A percentile compares a stretch with the other conserved stretches of the same genome.
Evolutionary conservation across 441 rosid genomes (phyloP).

Genomic region (Pelargonium myrrhifolium): DNA sequence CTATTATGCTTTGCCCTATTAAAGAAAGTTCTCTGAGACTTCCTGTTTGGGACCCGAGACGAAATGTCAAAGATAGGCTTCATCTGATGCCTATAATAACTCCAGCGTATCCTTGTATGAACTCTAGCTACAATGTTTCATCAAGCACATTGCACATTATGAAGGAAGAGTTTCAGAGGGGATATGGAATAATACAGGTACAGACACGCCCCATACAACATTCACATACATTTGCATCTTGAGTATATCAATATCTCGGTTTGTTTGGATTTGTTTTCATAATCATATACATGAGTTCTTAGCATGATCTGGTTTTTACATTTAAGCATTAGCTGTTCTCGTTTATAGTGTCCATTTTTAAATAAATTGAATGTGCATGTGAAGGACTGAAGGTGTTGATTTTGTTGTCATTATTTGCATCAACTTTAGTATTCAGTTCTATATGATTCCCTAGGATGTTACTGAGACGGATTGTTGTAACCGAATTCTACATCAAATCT

Average conservation of each 20-base stretch:
- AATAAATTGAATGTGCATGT: too few species aligned
- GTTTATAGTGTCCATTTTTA: too few species aligned
- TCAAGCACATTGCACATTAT: slow-evolving; percentile 22
- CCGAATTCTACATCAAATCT: not conserved
- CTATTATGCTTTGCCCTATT: slow-evolving; percentile 23
- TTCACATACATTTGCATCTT: too few species aligned
- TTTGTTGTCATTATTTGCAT: too few species aligned
- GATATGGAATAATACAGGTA: slow-evolving; percentile 9
- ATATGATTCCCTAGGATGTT: too few species aligned
- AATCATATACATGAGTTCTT: not conserved
- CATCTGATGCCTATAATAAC: slow-evolving; percentile 33
- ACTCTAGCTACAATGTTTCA: slow-evolving; percentile 29
- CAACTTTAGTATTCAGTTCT: too few species aligned
- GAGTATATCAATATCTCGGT: too few species aligned
- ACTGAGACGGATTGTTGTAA: too few species aligned
- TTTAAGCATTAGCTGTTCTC: too few species aligned
- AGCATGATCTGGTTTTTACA: too few species aligned
- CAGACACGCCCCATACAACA: too few species aligned
- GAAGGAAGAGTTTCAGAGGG: slow-evolving; percentile 26
- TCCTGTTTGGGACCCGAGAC: slow-evolving; percentile 27
- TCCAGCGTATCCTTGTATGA: slow-evolving; percentile 30
- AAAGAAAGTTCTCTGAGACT: slow-evolving; percentile 19
- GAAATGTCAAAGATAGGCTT: slow-evolving; percentile 19
- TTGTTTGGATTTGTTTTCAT: not conserved
- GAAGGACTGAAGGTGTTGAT: too few species aligned